These are phyloP conservation scores for Cladosporium sp. DNA, from an alignment of 2,329 filamentous ascomycete genomes.

Conservation along the genomic window DNA sequence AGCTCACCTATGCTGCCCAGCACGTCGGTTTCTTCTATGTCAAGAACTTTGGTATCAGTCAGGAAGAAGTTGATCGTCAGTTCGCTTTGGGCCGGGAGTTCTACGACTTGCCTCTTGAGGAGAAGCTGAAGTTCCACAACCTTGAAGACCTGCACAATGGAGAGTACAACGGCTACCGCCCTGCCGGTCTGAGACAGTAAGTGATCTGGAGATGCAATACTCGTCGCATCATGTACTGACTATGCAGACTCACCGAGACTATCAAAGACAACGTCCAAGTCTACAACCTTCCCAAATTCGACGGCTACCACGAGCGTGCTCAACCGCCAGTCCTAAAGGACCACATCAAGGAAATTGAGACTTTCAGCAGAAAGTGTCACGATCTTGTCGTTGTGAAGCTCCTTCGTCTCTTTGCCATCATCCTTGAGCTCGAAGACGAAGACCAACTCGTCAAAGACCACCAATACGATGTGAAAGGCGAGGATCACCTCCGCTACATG, in stretches of 20 bases:
- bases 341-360: slow-evolving; percentile 52
- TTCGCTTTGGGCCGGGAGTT: slow-evolving; percentile 58
- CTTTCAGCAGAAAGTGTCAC: slow-evolving; percentile 48
- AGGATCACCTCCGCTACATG: slow-evolving; percentile 52
- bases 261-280: slow-evolving; percentile 53
- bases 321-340: slow-evolving; percentile 34
- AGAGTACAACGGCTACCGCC: slow-evolving; percentile 27
- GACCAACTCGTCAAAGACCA: slow-evolving; percentile 53
- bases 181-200: slow-evolving; percentile 7
- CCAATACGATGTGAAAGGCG: slow-evolving; percentile 53
- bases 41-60: slow-evolving; percentile 56
- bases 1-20: slow-evolving; percentile 49
- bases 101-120: slow-evolving; percentile 52
- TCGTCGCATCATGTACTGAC: background rate
- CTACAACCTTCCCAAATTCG: slow-evolving; percentile 49
- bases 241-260: slow-evolving; percentile 2
- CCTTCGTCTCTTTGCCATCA: slow-evolving; percentile 56
- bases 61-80: slow-evolving; percentile 56
- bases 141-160: slow-evolving; percentile 26
- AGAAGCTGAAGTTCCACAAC: slow-evolving; percentile 53
- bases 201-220: background rate
- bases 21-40: slow-evolving; percentile 58
- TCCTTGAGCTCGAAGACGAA: slow-evolving; percentile 57
- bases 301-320: slow-evolving; percentile 4
- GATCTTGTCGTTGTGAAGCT: slow-evolving; percentile 54